Conservation (phyloP, 192 early-diverging fungal genomes). For the Coemansia sp. region DNA sequence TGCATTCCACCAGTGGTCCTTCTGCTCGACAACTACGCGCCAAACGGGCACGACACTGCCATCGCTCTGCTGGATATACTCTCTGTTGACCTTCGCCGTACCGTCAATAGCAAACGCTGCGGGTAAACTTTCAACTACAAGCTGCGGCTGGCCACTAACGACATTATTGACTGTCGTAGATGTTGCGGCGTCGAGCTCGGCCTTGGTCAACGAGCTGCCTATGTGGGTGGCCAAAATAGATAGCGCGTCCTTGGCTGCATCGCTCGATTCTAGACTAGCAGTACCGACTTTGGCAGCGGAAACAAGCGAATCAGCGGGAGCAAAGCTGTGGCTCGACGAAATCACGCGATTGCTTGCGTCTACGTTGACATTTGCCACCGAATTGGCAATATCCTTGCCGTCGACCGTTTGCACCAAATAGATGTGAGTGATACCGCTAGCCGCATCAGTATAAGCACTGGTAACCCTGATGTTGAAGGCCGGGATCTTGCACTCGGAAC, state of each 20-base stretch:
- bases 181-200: not conserved
- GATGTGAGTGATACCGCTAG: constrained; percentile 86
- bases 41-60: constrained; percentile 74
- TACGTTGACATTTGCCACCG: constrained; percentile 84
- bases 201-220: not conserved
- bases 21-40: constrained; percentile 81
- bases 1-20: constrained; percentile 83
- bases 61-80: constrained; percentile 68
- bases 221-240: constrained; percentile 19
- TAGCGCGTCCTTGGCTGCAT: constrained; percentile 19
- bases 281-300: not conserved
- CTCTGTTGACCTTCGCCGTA: constrained; percentile 59
- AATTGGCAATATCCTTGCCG: constrained; percentile 80
- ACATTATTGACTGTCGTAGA: not conserved
- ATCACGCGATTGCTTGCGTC: constrained; percentile 65
- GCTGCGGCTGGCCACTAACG: not conserved
- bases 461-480: constrained; percentile 57
- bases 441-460: constrained; percentile 67
- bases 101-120: constrained; percentile 36
- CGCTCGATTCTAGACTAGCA: constrained; percentile 5
- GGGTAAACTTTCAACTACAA: constrained; percentile 37
- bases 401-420: constrained; percentile 75
- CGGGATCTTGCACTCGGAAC: constrained; percentile 4
- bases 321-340: constrained; percentile 76
- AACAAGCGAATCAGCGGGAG: constrained; percentile 7